Evolutionary conservation across 805 yeast species (phyloP), one percentile per base, ranked within the genome.

Genomic region (Kodamaea kaohsiungensis): DNA sequence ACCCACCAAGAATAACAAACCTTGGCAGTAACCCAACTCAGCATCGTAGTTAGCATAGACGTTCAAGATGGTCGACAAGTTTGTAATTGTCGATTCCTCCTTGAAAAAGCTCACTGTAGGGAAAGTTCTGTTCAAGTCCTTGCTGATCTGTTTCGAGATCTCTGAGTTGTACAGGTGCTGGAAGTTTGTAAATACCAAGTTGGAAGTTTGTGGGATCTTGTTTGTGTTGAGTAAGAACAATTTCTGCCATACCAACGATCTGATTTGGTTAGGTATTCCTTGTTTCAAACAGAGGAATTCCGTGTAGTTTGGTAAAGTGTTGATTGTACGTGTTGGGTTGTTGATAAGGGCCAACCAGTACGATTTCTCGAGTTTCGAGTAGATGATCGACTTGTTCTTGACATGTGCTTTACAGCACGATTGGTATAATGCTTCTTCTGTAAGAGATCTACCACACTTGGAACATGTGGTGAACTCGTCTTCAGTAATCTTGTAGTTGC

Each of bases 11-110:
- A 85, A 85, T 22, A 86, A 77, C 16, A 85, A 69, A 6, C 89
- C 89, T 65, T 85, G 89, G 64, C 89, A 85, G 62, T 85, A 85
- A 9, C 89, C 89, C 59, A 85, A 80, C 59, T 84, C 86, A 51
- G 78, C 77, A 66, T 85, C 88, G 62, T 82, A 85, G 58, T 84
- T 81, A 48, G 85, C 82, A 60, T 81, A 85, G 0, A 87, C 88
- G 53, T 85, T 82, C 56, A 85, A 70, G 30, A 85, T 78, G 25
- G 79, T 78, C 39, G 83, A 84, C 53, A 85, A 77, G 57, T 73
- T 72, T 8, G 62, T 56, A 51, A 80, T 75, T 18, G 83, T 82
- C 16, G 71, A 68, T 15, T 65, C 70, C 33, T 72, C 66, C 45
- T 72, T 69, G 67, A 85, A 83, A 63, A 81, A 76, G 1, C 68